Evolutionary conservation across 805 yeast species (phyloP).

Genomic region (Pachysolen tannophilus): DNA sequence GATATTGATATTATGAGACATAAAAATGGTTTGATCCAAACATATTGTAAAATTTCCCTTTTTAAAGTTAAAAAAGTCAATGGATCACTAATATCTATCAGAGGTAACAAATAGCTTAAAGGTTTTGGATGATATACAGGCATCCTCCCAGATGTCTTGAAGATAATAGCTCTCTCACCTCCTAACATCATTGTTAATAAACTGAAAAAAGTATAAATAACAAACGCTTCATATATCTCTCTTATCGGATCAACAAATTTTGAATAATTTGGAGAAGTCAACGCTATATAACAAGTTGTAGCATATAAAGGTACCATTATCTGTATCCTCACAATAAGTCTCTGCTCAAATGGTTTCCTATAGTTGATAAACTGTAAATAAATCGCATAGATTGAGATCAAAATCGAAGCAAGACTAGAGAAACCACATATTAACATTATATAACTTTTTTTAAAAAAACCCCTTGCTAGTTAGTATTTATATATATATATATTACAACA

Average conservation of each 20-base stretch:
- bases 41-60: constrained; percentile 85
- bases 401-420: constrained; percentile 20
- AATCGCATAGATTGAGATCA: constrained; percentile 38
- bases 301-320: constrained; percentile 79
- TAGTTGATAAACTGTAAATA: constrained; percentile 58
- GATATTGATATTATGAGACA: constrained; percentile 45
- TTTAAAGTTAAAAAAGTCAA: constrained; percentile 67
- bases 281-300: constrained; percentile 53
- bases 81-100: constrained; percentile 83
- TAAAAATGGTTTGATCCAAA: constrained; percentile 88
- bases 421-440: constrained; percentile 16
- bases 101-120: constrained; percentile 38
- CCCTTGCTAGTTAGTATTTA: too few relatives aligned
- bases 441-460: too few relatives aligned
- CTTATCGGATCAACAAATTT: constrained; percentile 62
- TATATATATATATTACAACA: too few relatives aligned
- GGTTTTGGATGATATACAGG: constrained; percentile 65
- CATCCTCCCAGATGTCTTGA: constrained; percentile 57
- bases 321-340: constrained; percentile 76
- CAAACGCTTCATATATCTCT: constrained; percentile 94
- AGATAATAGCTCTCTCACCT: constrained; percentile 83
- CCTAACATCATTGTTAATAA: constrained; percentile 78
- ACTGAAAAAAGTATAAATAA: constrained; percentile 86
- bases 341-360: constrained; percentile 81
- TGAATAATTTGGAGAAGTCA: constrained; percentile 36